phyloP scores from a whole-genome alignment of 257 asterid genomes.

The Ajuga chamaepitys region DNA sequence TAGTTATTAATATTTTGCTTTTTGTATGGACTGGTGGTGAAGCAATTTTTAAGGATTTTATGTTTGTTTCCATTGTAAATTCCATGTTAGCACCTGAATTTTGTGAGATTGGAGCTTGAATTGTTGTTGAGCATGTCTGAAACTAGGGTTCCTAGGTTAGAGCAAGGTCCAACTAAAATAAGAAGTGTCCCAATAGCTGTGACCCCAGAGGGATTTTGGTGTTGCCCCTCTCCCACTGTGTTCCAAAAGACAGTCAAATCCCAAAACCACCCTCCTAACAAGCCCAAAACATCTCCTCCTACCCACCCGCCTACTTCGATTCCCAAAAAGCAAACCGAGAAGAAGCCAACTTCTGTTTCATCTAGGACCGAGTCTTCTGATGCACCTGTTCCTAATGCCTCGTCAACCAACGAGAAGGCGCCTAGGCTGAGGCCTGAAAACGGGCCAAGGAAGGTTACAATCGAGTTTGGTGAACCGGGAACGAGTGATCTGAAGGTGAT shows the following conservation, averaged over 20 bases:
- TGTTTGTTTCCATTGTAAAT: slow-evolving; percentile 16
- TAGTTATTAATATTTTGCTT: background rate
- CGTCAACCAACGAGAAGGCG: slow-evolving; percentile 33
- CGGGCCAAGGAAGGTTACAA: slow-evolving; percentile 59
- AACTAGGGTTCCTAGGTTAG: slow-evolving; percentile 56
- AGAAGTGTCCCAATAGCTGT: slow-evolving; percentile 89
- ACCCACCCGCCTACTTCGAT: slow-evolving; percentile 19
- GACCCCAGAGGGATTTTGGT: slow-evolving; percentile 98
- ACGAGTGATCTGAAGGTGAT: slow-evolving; percentile 78
- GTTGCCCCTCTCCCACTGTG: slow-evolving; percentile 90
- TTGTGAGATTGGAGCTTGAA: slow-evolving; percentile 16
- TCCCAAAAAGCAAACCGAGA: slow-evolving; percentile 51
- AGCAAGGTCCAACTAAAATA: slow-evolving; percentile 64
- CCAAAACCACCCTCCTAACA: slow-evolving; percentile 49
- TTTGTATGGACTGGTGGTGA: background rate
- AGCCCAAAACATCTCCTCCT: slow-evolving; percentile 41
- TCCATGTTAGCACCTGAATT: slow-evolving; percentile 1
- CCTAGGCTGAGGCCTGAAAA: slow-evolving; percentile 51
- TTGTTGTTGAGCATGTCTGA: slow-evolving; percentile 49
- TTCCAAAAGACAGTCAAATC: slow-evolving; percentile 62
- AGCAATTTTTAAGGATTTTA: background rate
- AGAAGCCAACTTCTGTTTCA: slow-evolving; percentile 25
- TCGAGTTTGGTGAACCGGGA: slow-evolving; percentile 93
- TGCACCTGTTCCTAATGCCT: slow-evolving; percentile 25
- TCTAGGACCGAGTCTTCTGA: slow-evolving; percentile 36